These are phyloP conservation scores for Russula sp. DNA, from an alignment of 768 basidiomycete genomes.

Conservation along the genomic window DNA sequence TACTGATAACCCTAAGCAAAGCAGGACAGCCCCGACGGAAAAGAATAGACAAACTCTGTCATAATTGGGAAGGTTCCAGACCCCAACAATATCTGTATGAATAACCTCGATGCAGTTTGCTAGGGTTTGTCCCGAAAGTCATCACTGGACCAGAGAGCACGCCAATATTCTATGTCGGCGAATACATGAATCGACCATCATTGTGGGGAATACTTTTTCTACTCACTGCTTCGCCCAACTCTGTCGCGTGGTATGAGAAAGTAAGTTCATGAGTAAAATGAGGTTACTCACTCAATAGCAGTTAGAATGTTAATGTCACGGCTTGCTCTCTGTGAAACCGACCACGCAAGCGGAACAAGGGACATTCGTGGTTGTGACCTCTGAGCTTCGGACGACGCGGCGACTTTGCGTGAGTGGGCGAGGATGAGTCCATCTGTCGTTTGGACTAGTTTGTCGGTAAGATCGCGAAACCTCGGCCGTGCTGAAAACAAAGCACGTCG, in stretches of 20 bases:
- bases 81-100: slow-evolving; percentile 3
- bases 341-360: slow-evolving; percentile 14
- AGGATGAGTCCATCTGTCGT: background rate
- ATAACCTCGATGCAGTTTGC: background rate
- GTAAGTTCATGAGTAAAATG: background rate
- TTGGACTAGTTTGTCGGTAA: background rate
- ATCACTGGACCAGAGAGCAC: background rate
- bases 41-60: background rate
- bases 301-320: slow-evolving; percentile 1
- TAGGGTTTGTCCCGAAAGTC: background rate
- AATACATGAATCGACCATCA: background rate
- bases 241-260: slow-evolving; percentile 2
- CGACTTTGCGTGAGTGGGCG: background rate
- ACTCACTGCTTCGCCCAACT: slow-evolving; percentile 19
- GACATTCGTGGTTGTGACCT: background rate
- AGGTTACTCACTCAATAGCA: slow-evolving; percentile 10
- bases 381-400: background rate
- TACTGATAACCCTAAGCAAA: slow-evolving; percentile 2
- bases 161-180: slow-evolving; percentile 12
- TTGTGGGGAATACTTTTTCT: background rate
- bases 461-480: background rate
- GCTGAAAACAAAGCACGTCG: background rate
- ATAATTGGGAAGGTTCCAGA: slow-evolving; percentile 15
- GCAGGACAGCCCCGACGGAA: background rate
- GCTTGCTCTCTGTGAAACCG: slow-evolving; percentile 15